phyloP scores from a whole-genome alignment of 2,329 filamentous ascomycete genomes.

The Colletotrichum orbiculare region DNA sequence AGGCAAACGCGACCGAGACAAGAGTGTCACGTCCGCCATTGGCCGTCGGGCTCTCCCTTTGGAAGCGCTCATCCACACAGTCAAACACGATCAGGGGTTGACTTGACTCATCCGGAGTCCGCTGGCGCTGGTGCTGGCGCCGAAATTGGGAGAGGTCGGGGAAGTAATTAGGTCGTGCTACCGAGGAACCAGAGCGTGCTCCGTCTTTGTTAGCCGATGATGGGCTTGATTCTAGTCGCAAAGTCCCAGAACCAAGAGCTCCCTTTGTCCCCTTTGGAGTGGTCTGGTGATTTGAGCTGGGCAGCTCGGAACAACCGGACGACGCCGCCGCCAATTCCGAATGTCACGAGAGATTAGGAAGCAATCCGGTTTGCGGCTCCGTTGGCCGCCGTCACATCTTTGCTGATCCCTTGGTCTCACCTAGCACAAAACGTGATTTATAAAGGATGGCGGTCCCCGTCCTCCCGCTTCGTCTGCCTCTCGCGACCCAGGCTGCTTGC shows the following conservation, averaged over 20 bases:
- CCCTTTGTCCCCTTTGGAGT: not conserved
- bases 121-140: not conserved
- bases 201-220: constrained; percentile 18
- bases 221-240: constrained; percentile 10
- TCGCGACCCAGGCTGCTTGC: not conserved
- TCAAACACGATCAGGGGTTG: not conserved
- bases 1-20: constrained; percentile 12
- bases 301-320: constrained; percentile 17
- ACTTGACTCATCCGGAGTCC: not conserved
- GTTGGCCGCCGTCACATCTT: constrained; percentile 14
- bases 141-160: constrained; percentile 2
- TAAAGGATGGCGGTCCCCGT: constrained; percentile 6
- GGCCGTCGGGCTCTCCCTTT: constrained; percentile 5
- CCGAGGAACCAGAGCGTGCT: no score
- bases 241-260: constrained; percentile 12
- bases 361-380: constrained; percentile 28
- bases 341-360: constrained; percentile 26
- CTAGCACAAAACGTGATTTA: not conserved
- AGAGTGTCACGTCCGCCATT: constrained; percentile 10
- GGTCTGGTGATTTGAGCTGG: constrained; percentile 8
- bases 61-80: not conserved
- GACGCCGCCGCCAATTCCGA: constrained; percentile 14
- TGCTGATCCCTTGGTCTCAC: constrained; percentile 3
- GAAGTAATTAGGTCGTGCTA: no score
- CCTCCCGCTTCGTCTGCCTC: not conserved